phyloP scores from a whole-genome alignment of 768 basidiomycete genomes.

The Tylopilus intermedius region DNA sequence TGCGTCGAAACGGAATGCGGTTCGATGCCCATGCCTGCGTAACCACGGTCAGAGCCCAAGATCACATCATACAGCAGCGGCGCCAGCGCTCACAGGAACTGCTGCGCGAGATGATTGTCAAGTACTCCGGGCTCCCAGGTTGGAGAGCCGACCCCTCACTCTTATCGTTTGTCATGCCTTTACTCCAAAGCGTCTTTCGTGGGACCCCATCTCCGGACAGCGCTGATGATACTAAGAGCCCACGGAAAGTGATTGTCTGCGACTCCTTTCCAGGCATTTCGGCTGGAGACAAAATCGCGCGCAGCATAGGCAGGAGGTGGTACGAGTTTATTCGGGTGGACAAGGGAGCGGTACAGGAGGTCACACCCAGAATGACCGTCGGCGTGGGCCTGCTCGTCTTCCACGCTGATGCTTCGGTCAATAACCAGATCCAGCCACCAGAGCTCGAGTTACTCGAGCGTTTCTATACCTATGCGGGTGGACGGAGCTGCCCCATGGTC shows the following conservation, averaged over 20 bases:
- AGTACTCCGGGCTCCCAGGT: background rate
- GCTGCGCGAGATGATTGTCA: background rate
- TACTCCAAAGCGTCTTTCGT: background rate
- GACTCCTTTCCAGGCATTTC: background rate
- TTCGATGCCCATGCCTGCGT: too few relatives aligned
- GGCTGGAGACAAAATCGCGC: background rate
- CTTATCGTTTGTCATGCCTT: background rate
- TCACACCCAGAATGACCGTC: background rate
- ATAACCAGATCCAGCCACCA: background rate
- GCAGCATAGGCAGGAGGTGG: background rate
- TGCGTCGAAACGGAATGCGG: too few relatives aligned
- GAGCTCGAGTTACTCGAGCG: background rate
- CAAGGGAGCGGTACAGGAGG: background rate
- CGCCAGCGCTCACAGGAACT: background rate
- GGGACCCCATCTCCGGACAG: background rate
- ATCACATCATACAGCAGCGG: background rate
- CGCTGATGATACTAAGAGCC: background rate
- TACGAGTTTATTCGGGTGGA: conserved; percentile 1
- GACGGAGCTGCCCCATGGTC: background rate
- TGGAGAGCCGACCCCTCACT: conserved; percentile 1
- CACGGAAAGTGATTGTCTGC: conserved; percentile 1
- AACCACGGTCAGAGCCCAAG: background rate
- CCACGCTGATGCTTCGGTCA: background rate
- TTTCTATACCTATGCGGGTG: background rate
- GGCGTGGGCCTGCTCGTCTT: background rate